These are phyloP conservation scores for Lentinula boryana DNA, from an alignment of 768 basidiomycete species.

Conservation along the genomic window DNA sequence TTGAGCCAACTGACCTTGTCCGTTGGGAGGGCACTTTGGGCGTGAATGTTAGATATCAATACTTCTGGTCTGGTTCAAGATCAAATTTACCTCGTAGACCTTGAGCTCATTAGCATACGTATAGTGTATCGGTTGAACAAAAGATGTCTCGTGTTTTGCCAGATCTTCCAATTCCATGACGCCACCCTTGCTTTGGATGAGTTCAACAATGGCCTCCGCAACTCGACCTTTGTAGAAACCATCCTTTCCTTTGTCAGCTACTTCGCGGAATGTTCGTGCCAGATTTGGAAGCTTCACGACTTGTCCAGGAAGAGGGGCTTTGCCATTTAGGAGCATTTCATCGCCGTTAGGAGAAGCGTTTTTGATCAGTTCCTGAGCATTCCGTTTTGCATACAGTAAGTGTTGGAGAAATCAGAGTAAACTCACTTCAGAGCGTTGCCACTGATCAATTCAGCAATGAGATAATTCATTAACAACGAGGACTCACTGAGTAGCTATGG, in stretches of 20 bases:
- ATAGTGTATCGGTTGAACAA: slow-evolving; percentile 89
- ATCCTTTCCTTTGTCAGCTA: slow-evolving; percentile 78
- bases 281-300: slow-evolving; percentile 77
- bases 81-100: slow-evolving; percentile 69
- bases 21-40: slow-evolving; percentile 86
- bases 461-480: slow-evolving; percentile 1
- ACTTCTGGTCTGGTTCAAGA: neutral
- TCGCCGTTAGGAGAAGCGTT: slow-evolving; percentile 79
- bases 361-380: slow-evolving; percentile 54
- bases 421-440: slow-evolving; percentile 52
- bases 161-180: slow-evolving; percentile 94
- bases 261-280: slow-evolving; percentile 74
- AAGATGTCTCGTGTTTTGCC: slow-evolving; percentile 68
- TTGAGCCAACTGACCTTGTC: slow-evolving; percentile 56
- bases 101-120: slow-evolving; percentile 84
- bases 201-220: slow-evolving; percentile 83
- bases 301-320: slow-evolving; percentile 81
- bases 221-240: slow-evolving; percentile 93
- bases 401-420: neutral
- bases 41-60: slow-evolving; percentile 2
- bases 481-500: slow-evolving; percentile 49
- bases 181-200: slow-evolving; percentile 83
- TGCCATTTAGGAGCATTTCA: slow-evolving; percentile 84
- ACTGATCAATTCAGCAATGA: slow-evolving; percentile 24
- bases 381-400: neutral